These are phyloP conservation scores for Pyrenochaeta sp. DNA, from an alignment of 2,329 filamentous ascomycete species.

Conservation along the genomic window DNA sequence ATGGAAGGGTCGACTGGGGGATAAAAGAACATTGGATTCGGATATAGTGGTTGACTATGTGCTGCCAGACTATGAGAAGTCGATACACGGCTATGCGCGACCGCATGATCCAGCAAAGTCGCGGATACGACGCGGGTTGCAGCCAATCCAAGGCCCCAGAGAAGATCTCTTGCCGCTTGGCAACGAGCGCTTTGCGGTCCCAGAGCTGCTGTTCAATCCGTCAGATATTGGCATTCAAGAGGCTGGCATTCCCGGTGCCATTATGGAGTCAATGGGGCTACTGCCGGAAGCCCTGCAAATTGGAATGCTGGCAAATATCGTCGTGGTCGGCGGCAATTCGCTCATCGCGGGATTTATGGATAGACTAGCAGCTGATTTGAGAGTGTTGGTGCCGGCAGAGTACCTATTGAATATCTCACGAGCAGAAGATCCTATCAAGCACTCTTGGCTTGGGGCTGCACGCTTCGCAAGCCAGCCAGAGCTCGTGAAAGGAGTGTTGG, in stretches of 20 bases:
- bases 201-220: slow-evolving; percentile 88
- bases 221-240: slow-evolving; percentile 85
- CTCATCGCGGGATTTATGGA: slow-evolving; percentile 82
- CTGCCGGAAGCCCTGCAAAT: slow-evolving; percentile 86
- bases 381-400: slow-evolving; percentile 56
- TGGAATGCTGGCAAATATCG: slow-evolving; percentile 81
- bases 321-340: slow-evolving; percentile 87
- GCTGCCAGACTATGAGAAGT: slow-evolving; percentile 76
- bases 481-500: slow-evolving; percentile 68
- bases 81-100: slow-evolving; percentile 72
- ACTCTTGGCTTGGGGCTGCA: slow-evolving; percentile 86
- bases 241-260: slow-evolving; percentile 80
- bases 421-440: slow-evolving; percentile 80
- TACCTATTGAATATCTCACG: slow-evolving; percentile 38
- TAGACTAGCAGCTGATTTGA: slow-evolving; percentile 76
- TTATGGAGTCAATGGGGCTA: slow-evolving; percentile 77
- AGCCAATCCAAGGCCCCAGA: slow-evolving; percentile 54
- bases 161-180: slow-evolving; percentile 88
- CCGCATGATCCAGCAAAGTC: slow-evolving; percentile 77
- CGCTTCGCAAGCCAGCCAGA: slow-evolving; percentile 74
- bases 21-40: slow-evolving; percentile 61
- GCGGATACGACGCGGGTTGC: slow-evolving; percentile 57
- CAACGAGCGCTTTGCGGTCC: slow-evolving; percentile 90
- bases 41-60: slow-evolving; percentile 87
- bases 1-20: slow-evolving; percentile 72